Conservation (phyloP, 371 early-diverging fungal species). For the Actinomortierella ambigua region DNA sequence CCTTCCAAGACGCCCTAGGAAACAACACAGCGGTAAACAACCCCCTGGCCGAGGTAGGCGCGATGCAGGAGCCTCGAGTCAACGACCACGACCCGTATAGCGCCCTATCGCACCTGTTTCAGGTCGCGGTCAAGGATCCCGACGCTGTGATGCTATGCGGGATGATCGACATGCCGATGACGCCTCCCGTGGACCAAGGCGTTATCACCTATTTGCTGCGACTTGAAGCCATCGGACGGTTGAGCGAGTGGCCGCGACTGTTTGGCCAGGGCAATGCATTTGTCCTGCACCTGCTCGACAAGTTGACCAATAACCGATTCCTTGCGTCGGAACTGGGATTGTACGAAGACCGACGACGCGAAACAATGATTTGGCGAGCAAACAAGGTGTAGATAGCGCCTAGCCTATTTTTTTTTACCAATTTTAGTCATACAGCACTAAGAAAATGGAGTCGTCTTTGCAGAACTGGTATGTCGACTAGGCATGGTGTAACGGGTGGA, state of each 20-base stretch:
- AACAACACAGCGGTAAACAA: too few relatives aligned
- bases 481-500: too few relatives aligned
- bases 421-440: too few relatives aligned
- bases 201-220: slow-evolving; percentile 27
- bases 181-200: slow-evolving; percentile 21
- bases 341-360: too few relatives aligned
- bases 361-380: too few relatives aligned
- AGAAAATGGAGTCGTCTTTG: too few relatives aligned
- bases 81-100: not conserved
- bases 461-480: too few relatives aligned
- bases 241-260: slow-evolving; percentile 32
- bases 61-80: too few relatives aligned
- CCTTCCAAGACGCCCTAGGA: too few relatives aligned
- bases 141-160: slow-evolving; percentile 17
- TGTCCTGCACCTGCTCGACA: slow-evolving; percentile 25
- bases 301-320: slow-evolving; percentile 13
- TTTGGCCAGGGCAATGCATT: slow-evolving; percentile 33
- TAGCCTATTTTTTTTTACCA: too few relatives aligned
- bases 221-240: slow-evolving; percentile 16
- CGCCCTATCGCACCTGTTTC: slow-evolving; percentile 23
- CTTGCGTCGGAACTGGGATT: not conserved
- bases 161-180: slow-evolving; percentile 16
- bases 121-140: slow-evolving; percentile 9
- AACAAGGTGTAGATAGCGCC: too few relatives aligned
- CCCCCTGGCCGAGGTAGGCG: too few relatives aligned